Percentiles rank a stretch among this genome's conserved stretches.
phyloP scores from a whole-genome alignment of 352 stramenopile species.

The Phytophthora macrochlamydospora region DNA sequence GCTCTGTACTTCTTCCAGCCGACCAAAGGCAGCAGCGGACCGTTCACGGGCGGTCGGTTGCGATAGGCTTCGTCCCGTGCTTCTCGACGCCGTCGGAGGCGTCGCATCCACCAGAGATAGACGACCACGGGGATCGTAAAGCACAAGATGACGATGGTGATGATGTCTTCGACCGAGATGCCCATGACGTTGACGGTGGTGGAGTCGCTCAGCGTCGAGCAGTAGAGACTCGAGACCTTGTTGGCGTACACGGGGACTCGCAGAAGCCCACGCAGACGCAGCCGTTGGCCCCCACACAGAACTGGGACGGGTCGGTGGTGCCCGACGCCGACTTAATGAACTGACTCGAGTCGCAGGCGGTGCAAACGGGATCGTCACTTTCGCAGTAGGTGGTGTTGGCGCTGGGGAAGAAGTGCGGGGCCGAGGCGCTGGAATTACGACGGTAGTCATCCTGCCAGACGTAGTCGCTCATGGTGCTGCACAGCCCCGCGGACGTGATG shows the following conservation, averaged over 20 bases:
- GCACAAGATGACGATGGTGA: constrained; percentile 35
- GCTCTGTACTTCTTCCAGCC: constrained; percentile 38
- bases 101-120: constrained; percentile 25
- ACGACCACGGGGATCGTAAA: constrained; percentile 27
- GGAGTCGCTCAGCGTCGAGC: constrained; percentile 17
- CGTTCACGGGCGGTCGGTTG: constrained; percentile 21
- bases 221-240: constrained; percentile 25
- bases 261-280: constrained; percentile 51
- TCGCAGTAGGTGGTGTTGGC: constrained; percentile 53
- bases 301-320: constrained; percentile 29
- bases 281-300: constrained; percentile 33
- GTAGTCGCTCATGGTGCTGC: constrained; percentile 37
- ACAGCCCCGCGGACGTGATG: constrained; percentile 34
- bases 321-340: constrained; percentile 23
- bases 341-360: constrained; percentile 11
- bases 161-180: constrained; percentile 25
- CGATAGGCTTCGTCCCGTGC: constrained; percentile 16
- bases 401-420: constrained; percentile 36
- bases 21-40: constrained; percentile 31
- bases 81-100: constrained; percentile 5
- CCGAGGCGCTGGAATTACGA: constrained; percentile 26
- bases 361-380: constrained; percentile 23
- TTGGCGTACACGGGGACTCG: constrained; percentile 33
- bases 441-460: constrained; percentile 38
- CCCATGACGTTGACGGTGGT: constrained; percentile 25